Conservation (phyloP, 192 early-diverging fungal genomes). For the Haplosporangium gracile region DNA sequence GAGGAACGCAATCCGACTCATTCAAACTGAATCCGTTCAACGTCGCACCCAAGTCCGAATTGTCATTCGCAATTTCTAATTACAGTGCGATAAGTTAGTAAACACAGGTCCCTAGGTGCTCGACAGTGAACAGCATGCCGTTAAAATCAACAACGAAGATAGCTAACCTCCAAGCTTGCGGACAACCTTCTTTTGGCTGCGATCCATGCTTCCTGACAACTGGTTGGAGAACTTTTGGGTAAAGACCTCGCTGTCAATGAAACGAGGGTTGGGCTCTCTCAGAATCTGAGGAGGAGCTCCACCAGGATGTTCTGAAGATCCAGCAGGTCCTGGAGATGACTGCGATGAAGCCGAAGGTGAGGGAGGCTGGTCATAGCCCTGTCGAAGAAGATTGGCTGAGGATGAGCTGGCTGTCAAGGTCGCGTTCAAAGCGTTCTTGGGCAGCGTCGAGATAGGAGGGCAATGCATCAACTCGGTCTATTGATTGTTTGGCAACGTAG, state of each 20-base stretch:
- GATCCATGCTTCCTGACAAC: constrained; percentile 79
- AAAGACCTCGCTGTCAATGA: constrained; percentile 92
- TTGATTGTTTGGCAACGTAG: neutral
- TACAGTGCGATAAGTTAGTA: neutral
- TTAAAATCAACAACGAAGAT: neutral
- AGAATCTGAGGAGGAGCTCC: constrained; percentile 64
- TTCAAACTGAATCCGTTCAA: constrained; percentile 97
- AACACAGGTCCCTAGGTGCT: neutral
- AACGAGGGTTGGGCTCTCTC: constrained; percentile 82
- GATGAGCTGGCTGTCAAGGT: constrained; percentile 60
- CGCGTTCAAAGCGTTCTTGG: constrained; percentile 76
- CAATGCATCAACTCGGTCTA: constrained; percentile 80
- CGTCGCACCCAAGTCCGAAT: constrained; percentile 89
- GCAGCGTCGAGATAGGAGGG: constrained; percentile 75
- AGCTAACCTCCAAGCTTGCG: constrained; percentile 71
- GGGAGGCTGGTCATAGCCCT: neutral
- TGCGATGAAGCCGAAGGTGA: constrained; percentile 18
- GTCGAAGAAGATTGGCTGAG: constrained; percentile 27
- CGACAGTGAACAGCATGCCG: neutral
- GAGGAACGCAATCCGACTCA: constrained; percentile 67
- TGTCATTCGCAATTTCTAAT: constrained; percentile 79
- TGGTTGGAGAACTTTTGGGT: constrained; percentile 89
- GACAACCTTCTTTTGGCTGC: constrained; percentile 80
- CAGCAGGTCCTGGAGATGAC: constrained; percentile 54
- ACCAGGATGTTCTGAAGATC: constrained; percentile 54